phyloP scores from a whole-genome alignment of 495 filamentous ascomycete genomes.

The Aspergillus taichungensis region DNA sequence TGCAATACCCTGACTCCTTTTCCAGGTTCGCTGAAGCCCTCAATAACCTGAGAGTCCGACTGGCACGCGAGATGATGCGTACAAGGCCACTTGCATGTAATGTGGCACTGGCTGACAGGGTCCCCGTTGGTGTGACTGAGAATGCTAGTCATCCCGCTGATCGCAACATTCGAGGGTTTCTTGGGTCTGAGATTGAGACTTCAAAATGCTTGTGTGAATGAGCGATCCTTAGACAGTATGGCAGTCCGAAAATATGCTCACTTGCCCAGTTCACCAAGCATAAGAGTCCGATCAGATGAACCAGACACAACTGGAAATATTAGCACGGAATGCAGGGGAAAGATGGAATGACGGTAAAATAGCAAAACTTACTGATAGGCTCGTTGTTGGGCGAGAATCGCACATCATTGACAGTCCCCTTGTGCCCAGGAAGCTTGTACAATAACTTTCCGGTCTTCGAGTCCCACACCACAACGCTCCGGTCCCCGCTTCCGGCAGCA shows the following conservation, averaged over 20 bases:
- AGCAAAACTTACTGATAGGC: slow-evolving; percentile 72
- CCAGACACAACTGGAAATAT: slow-evolving; percentile 65
- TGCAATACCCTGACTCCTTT: too few species aligned
- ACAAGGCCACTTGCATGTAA: too few species aligned
- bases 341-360: not conserved
- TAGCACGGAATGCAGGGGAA: slow-evolving; percentile 3
- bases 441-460: slow-evolving; percentile 70
- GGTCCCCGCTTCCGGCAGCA: slow-evolving; percentile 81
- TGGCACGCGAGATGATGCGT: too few species aligned
- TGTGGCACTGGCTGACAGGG: too few species aligned
- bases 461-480: slow-evolving; percentile 87
- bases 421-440: slow-evolving; percentile 92
- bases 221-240: not conserved
- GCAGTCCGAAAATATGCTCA: slow-evolving; percentile 19
- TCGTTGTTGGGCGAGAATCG: slow-evolving; percentile 77
- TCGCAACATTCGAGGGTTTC: too few species aligned
- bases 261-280: slow-evolving; percentile 68
- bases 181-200: too few species aligned
- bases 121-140: too few species aligned
- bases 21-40: too few species aligned
- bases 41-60: too few species aligned
- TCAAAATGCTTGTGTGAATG: not conserved
- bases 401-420: slow-evolving; percentile 91
- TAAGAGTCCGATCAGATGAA: slow-evolving; percentile 71
- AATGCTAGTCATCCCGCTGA: too few species aligned